A percentile compares a stretch with the other conserved stretches of the same genome.
phyloP scores from a whole-genome alignment of 73 alveolate genomes.

The Tetrahymena thermophila region DNA sequence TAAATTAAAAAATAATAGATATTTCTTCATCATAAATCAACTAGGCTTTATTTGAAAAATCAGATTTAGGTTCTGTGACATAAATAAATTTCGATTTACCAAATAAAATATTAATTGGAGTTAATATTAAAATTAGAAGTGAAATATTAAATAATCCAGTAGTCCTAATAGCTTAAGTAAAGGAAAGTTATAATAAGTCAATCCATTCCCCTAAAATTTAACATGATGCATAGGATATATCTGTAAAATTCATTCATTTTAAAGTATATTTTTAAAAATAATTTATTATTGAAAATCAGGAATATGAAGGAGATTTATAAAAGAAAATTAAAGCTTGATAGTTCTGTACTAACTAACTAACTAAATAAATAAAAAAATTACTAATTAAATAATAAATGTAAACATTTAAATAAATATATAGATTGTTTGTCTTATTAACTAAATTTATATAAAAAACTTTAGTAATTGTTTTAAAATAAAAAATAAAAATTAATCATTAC shows the following conservation, averaged over 20 bases:
- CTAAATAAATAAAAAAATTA: no score
- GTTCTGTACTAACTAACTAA: background rate
- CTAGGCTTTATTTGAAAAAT: background rate
- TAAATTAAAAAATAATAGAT: background rate
- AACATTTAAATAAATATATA: no score
- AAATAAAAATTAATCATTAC: no score
- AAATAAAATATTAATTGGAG: background rate
- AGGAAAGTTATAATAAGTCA: background rate
- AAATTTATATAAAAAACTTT: no score
- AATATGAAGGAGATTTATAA: background rate
- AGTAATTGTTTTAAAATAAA: no score
- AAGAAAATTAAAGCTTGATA: background rate
- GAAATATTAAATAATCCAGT: background rate
- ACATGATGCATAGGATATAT: background rate
- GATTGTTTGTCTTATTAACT: no score
- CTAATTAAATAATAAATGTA: no score
- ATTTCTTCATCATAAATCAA: background rate
- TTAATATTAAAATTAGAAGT: background rate
- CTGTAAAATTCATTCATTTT: background rate
- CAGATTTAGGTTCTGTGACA: background rate
- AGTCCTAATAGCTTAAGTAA: background rate
- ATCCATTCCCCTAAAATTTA: background rate
- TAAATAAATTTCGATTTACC: background rate
- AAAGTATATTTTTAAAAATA: background rate
- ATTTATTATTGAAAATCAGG: background rate